Evolutionary conservation across 768 basidiomycete genomes (phyloP).

Genomic region (Amanita rimosa): DNA sequence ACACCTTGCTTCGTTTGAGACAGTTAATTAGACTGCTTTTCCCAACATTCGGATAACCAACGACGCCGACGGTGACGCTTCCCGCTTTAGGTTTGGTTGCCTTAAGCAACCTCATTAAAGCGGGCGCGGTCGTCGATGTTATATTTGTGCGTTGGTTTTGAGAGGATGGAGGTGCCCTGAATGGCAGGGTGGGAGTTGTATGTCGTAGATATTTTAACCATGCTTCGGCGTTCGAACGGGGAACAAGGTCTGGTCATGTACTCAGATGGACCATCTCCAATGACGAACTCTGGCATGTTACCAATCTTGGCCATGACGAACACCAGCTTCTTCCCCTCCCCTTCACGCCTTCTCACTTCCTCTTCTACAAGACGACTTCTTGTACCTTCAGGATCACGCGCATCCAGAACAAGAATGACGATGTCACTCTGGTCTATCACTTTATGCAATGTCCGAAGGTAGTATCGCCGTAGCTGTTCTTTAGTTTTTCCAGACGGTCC

Average conservation of each 20-base stretch:
- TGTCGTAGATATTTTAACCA: constrained; percentile 93
- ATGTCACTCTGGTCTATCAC: constrained; percentile 94
- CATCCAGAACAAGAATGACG: constrained; percentile 82
- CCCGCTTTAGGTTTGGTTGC: constrained; percentile 65
- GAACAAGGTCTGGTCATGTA: constrained; percentile 66
- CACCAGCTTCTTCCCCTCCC: constrained; percentile 84
- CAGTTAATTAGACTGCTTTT: constrained; percentile 94
- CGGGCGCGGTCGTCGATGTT: constrained; percentile 64
- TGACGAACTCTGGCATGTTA: constrained; percentile 23
- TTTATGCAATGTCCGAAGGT: constrained; percentile 74
- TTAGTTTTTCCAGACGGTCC: constrained; percentile 33
- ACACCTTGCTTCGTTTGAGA: constrained; percentile 71
- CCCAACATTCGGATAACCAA: constrained; percentile 96
- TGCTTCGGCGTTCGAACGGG: constrained; percentile 73
- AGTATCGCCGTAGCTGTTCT: constrained; percentile 61
- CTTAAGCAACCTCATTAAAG: constrained; percentile 74
- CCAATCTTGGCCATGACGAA: constrained; percentile 98
- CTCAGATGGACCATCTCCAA: neutral
- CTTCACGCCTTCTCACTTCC: constrained; percentile 77
- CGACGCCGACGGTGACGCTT: constrained; percentile 79
- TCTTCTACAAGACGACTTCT: constrained; percentile 89
- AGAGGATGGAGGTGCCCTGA: constrained; percentile 68
- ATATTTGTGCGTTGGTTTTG: constrained; percentile 75
- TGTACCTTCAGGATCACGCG: constrained; percentile 91
- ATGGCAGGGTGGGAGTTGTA: constrained; percentile 86